Evolutionary conservation across 305 asterid genomes (phyloP), one percentile per base, ranked within the genome.

Genomic region (Solanum aculeatissimum): DNA sequence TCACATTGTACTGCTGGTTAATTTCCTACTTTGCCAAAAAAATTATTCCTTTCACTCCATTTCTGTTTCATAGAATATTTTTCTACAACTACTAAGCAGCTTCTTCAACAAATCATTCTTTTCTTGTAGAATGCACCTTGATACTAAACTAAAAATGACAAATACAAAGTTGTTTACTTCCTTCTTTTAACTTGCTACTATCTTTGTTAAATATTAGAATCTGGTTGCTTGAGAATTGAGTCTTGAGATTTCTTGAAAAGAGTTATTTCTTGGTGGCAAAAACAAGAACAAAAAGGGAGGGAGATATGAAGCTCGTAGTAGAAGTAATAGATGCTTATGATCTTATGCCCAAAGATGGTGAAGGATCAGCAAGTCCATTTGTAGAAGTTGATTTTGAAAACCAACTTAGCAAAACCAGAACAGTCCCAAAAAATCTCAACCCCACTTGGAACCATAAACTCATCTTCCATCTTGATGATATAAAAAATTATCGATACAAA

Each of bases 361-460:
- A 90, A 84, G 92, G 92, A 60, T 92, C 94, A 83, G 88, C 90
- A 15, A 90, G 85, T 86, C 90, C 94, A 87, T 90, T 87, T 84
- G 91, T 91, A 84, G 93, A 91, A 84, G 92, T 91, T 77, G 92
- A 90, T 80, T 89, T 90, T 71, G 87, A 85, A 40, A 90, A 89
- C 84, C 94, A 91, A 80, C 81, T 92, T 6, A 84, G 85, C 63
- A 84, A 85, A 86, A 90, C 95, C 75, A 86, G 83, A 87, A 88
- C 91, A 0, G 66, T 89, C 42, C 90, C 92, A 25, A 91, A 91
- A 69, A 90, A 89, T 77, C 92, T 91, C 83, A 88, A 89, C 82
- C 94, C 94, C 69, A 79, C 45, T 84, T 91, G 92, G 91, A 88
- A 91, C 85, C 93, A 92, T 18, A 92, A 87, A 84, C 94, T 92